Evolutionary conservation across 2,329 filamentous ascomycete genomes (phyloP).

Genomic region (Chrysoporthe austroafricana): DNA sequence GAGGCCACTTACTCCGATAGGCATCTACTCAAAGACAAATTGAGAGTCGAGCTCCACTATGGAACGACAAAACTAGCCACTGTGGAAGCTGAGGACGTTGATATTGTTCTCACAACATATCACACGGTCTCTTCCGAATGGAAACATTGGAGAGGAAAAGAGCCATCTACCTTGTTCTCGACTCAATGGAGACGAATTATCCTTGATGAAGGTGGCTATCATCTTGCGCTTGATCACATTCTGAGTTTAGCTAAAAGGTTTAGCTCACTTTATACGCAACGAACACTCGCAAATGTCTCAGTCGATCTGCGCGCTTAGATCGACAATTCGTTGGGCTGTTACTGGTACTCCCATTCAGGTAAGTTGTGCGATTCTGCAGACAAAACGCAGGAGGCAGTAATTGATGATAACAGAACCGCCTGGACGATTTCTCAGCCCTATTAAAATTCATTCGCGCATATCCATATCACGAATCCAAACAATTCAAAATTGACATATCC

Average conservation of each 20-base stretch:
- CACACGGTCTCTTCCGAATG: constrained; percentile 45
- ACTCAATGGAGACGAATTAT: constrained; percentile 44
- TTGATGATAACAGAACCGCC: constrained; percentile 40
- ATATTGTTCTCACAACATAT: constrained; percentile 47
- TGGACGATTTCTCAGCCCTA: constrained; percentile 47
- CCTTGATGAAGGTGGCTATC: constrained; percentile 43
- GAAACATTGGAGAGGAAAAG: constrained; percentile 23
- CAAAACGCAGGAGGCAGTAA: no score
- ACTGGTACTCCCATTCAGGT: constrained; percentile 51
- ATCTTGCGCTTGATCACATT: neutral
- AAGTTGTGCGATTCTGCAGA: neutral
- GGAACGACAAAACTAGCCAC: constrained; percentile 33
- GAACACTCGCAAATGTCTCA: constrained; percentile 39
- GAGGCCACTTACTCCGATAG: constrained; percentile 22
- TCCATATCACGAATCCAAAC: constrained; percentile 44
- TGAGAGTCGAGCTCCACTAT: constrained; percentile 39
- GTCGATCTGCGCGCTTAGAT: constrained; percentile 44
- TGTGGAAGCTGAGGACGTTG: constrained; percentile 27
- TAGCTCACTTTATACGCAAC: constrained; percentile 49
- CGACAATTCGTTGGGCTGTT: constrained; percentile 48
- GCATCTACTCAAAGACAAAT: constrained; percentile 33
- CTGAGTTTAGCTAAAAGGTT: neutral
- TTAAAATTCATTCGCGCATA: constrained; percentile 48
- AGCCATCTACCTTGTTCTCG: constrained; percentile 37
- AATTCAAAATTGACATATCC: constrained; percentile 45